A percentile compares a stretch with the other conserved stretches of the same genome.
Evolutionary conservation across 768 basidiomycete genomes (phyloP).

Genomic region (Coprinellus aureogranulatus): DNA sequence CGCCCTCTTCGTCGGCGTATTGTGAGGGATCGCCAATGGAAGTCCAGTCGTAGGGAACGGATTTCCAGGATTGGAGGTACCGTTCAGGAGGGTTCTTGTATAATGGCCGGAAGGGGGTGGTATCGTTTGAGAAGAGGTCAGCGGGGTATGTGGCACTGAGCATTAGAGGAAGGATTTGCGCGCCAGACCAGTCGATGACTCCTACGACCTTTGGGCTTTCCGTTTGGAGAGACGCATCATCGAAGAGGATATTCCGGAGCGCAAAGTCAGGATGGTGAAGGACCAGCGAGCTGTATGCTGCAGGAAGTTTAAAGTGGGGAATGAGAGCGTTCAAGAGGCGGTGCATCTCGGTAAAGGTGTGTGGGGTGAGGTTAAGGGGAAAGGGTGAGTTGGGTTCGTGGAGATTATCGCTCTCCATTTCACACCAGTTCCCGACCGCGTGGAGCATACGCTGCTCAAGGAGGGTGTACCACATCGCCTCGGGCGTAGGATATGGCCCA

Average conservation of each 20-base stretch:
- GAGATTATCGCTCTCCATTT: not conserved
- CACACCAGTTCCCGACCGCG: not conserved
- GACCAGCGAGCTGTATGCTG: not conserved
- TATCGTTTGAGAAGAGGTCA: not conserved
- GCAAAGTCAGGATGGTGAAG: not conserved
- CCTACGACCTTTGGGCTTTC: not conserved
- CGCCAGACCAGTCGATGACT: not conserved
- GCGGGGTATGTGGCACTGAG: not conserved
- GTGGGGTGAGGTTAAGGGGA: not conserved
- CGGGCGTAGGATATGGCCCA: not conserved
- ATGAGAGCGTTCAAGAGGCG: not conserved
- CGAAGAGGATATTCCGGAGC: not conserved
- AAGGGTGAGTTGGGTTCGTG: too few relatives aligned
- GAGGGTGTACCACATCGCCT: not conserved
- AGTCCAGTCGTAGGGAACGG: not conserved
- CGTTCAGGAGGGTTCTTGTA: not conserved
- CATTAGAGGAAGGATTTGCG: not conserved
- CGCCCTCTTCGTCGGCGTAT: not conserved
- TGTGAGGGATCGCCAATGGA: not conserved
- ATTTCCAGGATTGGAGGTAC: not conserved
- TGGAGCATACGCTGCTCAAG: not conserved
- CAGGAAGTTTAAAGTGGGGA: not conserved
- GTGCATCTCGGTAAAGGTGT: not conserved
- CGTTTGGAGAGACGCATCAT: not conserved
- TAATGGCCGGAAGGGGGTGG: not conserved